phyloP scores from a whole-genome alignment of 177 flowering plant species.

The Tripterygium wilfordii region DNA sequence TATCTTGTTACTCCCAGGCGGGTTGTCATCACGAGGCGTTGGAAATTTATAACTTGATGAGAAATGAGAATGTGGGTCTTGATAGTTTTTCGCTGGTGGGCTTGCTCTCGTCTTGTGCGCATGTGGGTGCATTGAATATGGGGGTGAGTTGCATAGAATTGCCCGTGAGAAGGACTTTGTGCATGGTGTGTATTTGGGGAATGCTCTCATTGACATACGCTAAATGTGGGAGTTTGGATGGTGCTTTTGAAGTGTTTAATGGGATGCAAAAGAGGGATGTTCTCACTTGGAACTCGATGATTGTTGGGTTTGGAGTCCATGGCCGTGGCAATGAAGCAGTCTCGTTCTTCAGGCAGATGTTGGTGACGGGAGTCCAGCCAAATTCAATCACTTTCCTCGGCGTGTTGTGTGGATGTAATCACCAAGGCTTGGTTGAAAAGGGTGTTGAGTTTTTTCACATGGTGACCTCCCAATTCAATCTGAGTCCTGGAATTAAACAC shows the following conservation, averaged over 20 bases:
- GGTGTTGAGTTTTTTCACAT: slow-evolving; percentile 32
- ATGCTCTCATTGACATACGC: slow-evolving; percentile 59
- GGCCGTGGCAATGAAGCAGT: slow-evolving; percentile 36
- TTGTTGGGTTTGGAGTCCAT: slow-evolving; percentile 39
- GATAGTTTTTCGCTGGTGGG: slow-evolving; percentile 46
- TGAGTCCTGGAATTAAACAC: slow-evolving; percentile 41
- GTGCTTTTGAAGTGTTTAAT: slow-evolving; percentile 31
- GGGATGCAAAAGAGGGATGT: slow-evolving; percentile 34
- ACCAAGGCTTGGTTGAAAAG: slow-evolving; percentile 39
- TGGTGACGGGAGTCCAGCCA: slow-evolving; percentile 24
- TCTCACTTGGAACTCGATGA: slow-evolving; percentile 47
- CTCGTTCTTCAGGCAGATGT: slow-evolving; percentile 30
- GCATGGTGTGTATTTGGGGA: slow-evolving; percentile 28
- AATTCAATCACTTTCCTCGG: slow-evolving; percentile 44
- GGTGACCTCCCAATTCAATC: slow-evolving; percentile 31
- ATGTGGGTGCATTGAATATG: slow-evolving; percentile 39
- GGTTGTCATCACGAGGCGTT: slow-evolving; percentile 39
- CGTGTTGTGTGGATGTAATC: slow-evolving; percentile 49
- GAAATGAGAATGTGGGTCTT: slow-evolving; percentile 17
- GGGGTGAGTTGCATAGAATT: slow-evolving; percentile 31
- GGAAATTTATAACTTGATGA: slow-evolving; percentile 28
- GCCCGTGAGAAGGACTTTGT: slow-evolving; percentile 22
- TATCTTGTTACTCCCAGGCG: slow-evolving; percentile 42
- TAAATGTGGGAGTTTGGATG: slow-evolving; percentile 41
- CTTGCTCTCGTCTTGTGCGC: slow-evolving; percentile 51